Percentiles rank a stretch among this genome's conserved stretches.
Evolutionary conservation across 345 rosid species (phyloP).

Genomic region (Eucalyptus cloeziana): DNA sequence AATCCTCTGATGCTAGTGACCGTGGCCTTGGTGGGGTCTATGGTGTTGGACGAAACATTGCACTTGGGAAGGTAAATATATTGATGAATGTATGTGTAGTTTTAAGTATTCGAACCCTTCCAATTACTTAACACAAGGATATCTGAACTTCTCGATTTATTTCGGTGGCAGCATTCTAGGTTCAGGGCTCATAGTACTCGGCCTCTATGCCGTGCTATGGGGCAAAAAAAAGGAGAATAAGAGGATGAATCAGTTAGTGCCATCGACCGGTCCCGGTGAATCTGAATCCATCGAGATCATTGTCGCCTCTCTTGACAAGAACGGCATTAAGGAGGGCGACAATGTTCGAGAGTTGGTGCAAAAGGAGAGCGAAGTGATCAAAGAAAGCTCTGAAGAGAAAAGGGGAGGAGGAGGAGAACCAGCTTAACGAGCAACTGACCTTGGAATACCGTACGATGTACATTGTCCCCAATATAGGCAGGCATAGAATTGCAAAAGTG

Average conservation of each 20-base stretch:
- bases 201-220: conserved; percentile 14
- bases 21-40: background rate
- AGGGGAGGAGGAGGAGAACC: background rate
- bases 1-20: conserved; percentile 16
- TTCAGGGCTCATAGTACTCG: conserved; percentile 1
- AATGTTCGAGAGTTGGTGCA: background rate
- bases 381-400: background rate
- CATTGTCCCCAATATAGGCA: background rate
- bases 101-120: background rate
- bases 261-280: background rate
- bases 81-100: background rate
- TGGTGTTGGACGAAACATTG: conserved; percentile 15
- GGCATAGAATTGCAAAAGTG: background rate
- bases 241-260: background rate
- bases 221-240: conserved; percentile 10
- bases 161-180: conserved; percentile 1
- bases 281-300: background rate
- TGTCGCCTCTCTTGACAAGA: background rate
- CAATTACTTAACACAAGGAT: background rate
- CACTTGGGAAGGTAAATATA: conserved; percentile 16
- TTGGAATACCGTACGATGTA: background rate
- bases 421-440: background rate
- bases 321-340: background rate
- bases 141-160: background rate
- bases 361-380: background rate